Evolutionary conservation across 2,329 filamentous ascomycete species (phyloP).

Genomic region (Claviceps sp.): DNA sequence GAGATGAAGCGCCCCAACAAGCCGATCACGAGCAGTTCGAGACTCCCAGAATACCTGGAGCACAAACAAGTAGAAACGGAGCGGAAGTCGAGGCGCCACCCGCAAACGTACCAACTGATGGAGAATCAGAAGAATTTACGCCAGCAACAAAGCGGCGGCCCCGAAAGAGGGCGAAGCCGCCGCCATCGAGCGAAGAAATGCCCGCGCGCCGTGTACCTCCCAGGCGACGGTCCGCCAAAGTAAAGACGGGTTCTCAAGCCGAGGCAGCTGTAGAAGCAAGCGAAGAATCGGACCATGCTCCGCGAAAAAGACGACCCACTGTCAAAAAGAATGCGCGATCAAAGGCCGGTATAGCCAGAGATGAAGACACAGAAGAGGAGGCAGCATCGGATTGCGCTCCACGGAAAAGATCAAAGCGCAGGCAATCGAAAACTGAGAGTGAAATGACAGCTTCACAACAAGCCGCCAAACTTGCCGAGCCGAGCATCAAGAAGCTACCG

Average conservation of each 20-base stretch:
- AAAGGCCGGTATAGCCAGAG: background rate
- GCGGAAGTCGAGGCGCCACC: background rate
- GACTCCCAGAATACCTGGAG: background rate
- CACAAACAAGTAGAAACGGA: background rate
- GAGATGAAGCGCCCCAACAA: background rate
- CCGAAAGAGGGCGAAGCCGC: background rate
- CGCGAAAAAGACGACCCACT: background rate
- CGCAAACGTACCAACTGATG: background rate
- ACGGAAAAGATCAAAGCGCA: background rate
- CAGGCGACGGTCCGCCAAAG: background rate
- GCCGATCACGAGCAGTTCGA: background rate
- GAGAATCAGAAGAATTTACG: background rate
- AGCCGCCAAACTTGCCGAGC: slow-evolving; percentile 11
- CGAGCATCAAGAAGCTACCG: slow-evolving; percentile 25
- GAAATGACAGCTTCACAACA: background rate
- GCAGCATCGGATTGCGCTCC: background rate
- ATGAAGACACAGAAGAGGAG: background rate
- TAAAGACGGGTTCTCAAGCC: background rate
- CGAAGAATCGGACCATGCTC: background rate
- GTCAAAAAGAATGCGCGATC: background rate
- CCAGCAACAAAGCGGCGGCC: background rate
- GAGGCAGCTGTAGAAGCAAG: background rate
- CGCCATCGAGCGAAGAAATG: background rate
- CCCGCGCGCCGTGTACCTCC: background rate
- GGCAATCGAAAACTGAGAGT: background rate